Conservation (phyloP, 2,329 filamentous ascomycete species). For the Colletotrichum echinochloae region DNA sequence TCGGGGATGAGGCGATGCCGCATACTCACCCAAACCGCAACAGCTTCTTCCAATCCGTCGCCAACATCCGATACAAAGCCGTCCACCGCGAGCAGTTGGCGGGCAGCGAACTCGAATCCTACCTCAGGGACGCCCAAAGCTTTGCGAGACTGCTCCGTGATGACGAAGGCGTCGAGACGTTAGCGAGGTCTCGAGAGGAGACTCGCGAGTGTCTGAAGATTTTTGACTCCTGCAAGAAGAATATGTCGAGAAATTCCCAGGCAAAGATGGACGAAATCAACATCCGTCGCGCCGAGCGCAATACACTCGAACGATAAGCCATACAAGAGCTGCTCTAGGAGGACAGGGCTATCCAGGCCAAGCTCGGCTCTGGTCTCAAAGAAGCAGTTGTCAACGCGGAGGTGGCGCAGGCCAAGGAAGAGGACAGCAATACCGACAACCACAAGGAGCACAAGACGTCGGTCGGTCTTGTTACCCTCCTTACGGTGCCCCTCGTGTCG, state of each 20-base stretch:
- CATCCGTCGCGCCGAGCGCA: not conserved
- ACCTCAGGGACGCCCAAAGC: not conserved
- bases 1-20: not conserved
- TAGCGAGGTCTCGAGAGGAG: not conserved
- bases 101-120: not conserved
- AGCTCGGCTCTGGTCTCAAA: not conserved
- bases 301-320: not conserved
- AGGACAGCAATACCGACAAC: not conserved
- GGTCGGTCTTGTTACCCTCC: not conserved
- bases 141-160: constrained; percentile 34
- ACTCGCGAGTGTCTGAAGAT: not conserved
- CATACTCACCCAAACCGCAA: not conserved
- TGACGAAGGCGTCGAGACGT: constrained; percentile 47
- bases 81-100: not conserved
- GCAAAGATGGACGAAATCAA: not conserved
- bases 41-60: constrained; percentile 3
- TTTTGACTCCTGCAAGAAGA: not conserved
- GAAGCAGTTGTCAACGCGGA: not conserved
- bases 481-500: not conserved
- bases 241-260: not conserved
- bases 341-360: not conserved
- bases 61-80: not conserved
- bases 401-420: not conserved
- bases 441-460: not conserved
- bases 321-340: not conserved